These are phyloP conservation scores for Podospora fimiseda DNA, from an alignment of 495 filamentous ascomycete genomes.

Conservation along the genomic window DNA sequence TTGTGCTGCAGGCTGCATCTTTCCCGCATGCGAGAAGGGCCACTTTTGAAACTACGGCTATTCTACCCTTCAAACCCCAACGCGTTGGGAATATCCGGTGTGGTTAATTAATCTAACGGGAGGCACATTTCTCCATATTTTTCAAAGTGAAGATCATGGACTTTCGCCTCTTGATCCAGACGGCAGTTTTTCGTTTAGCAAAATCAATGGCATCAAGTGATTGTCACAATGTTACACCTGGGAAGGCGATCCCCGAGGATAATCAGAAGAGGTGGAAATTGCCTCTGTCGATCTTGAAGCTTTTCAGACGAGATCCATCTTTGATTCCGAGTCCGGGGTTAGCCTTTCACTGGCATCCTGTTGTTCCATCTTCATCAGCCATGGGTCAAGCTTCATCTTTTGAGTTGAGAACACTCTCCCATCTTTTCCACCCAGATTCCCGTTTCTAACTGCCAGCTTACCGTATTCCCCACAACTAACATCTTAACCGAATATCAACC, in stretches of 20 bases:
- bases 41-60: constrained; percentile 33
- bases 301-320: too few relatives aligned
- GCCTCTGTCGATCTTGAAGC: too few relatives aligned
- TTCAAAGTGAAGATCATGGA: constrained; percentile 18
- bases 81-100: constrained; percentile 13
- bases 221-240: constrained; percentile 3
- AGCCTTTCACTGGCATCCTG: too few relatives aligned
- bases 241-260: too few relatives aligned
- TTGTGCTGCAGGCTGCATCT: constrained; percentile 16
- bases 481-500: constrained; percentile 3
- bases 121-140: constrained; percentile 23
- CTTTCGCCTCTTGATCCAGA: constrained; percentile 12
- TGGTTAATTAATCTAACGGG: constrained; percentile 28
- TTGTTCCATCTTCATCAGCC: neutral
- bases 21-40: constrained; percentile 11
- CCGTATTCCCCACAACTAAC: neutral
- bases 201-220: constrained; percentile 10
- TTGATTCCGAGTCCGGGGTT: too few relatives aligned
- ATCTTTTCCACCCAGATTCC: neutral
- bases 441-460: neutral
- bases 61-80: constrained; percentile 25
- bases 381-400: neutral
- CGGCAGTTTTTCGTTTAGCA: constrained; percentile 14
- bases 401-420: neutral
- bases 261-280: too few relatives aligned